These are phyloP conservation scores for Rosellinia necatrix DNA, from an alignment of 2,329 filamentous ascomycete species.

Conservation along the genomic window DNA sequence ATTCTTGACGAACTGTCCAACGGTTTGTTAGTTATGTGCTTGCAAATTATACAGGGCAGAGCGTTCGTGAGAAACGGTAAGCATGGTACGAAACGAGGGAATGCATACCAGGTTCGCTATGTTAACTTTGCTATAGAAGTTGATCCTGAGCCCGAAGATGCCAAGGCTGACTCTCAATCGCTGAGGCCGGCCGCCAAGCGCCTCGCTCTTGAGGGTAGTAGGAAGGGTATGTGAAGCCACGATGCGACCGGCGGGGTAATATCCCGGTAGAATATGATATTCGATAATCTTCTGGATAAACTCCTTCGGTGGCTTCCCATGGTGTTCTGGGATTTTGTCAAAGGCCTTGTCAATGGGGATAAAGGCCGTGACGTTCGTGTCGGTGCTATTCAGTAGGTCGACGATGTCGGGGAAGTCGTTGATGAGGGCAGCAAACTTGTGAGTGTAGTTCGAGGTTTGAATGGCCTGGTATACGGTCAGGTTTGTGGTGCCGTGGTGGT, in stretches of 20 bases:
- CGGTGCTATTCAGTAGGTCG: conserved; percentile 72
- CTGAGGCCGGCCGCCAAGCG: conserved; percentile 70
- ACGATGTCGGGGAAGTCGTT: conserved; percentile 74
- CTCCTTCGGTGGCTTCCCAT: conserved; percentile 69
- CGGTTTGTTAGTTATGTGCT: not conserved
- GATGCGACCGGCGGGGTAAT: conserved; percentile 69
- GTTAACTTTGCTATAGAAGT: conserved; percentile 76
- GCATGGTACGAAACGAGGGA: not conserved
- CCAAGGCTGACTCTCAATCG: conserved; percentile 71
- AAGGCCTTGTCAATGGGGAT: conserved; percentile 80
- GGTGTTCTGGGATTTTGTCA: conserved; percentile 58
- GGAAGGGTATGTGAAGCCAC: conserved; percentile 75
- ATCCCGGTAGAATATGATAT: conserved; percentile 75
- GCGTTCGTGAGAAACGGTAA: no score
- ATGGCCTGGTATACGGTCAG: conserved; percentile 82
- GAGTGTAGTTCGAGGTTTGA: conserved; percentile 74
- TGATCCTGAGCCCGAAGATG: conserved; percentile 68
- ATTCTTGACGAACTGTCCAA: conserved; percentile 68
- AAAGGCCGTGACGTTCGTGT: conserved; percentile 78
- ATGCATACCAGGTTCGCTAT: conserved; percentile 71
- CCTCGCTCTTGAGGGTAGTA: conserved; percentile 62
- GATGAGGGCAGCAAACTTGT: conserved; percentile 76
- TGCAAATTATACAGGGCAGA: no score
- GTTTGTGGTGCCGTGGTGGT: conserved; percentile 48
- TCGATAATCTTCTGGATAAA: conserved; percentile 68